phyloP scores from a whole-genome alignment of 257 asterid species.

The Verbascum thapsus region DNA sequence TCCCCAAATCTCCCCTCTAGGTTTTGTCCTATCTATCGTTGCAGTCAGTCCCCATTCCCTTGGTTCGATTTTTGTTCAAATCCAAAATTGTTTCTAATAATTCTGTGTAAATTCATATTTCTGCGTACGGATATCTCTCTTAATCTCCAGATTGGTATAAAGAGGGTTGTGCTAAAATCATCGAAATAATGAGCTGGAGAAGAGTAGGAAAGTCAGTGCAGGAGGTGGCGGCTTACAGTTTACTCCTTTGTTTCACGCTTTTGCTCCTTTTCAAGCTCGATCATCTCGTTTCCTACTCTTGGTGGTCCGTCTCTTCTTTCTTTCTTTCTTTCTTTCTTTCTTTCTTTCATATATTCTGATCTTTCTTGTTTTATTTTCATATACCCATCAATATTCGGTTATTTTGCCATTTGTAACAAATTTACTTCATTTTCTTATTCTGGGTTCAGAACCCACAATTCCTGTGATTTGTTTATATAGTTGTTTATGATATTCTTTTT shows the following conservation, averaged over 20 bases:
- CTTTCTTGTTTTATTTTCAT: not conserved
- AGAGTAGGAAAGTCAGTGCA: constrained; percentile 85
- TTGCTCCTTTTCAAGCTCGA: constrained; percentile 89
- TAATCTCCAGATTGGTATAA: too few relatives aligned
- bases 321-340: not conserved
- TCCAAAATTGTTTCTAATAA: too few relatives aligned
- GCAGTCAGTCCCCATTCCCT: too few relatives aligned
- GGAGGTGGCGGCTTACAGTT: constrained; percentile 75
- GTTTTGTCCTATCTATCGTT: constrained; percentile 31
- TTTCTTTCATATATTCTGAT: not conserved
- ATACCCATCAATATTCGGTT: not conserved
- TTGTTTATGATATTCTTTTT: constrained; percentile 8
- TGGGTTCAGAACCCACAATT: constrained; percentile 1
- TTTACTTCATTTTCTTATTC: not conserved
- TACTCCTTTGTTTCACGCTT: constrained; percentile 66
- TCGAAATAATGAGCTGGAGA: constrained; percentile 86
- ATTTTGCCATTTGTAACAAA: not conserved
- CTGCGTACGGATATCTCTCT: too few relatives aligned
- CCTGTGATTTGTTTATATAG: not conserved
- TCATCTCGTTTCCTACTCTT: constrained; percentile 60
- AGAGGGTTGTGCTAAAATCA: too few relatives aligned
- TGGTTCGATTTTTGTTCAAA: constrained; percentile 21
- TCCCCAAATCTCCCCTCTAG: constrained; percentile 16
- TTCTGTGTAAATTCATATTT: too few relatives aligned
- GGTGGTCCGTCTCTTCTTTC: constrained; percentile 68